A percentile compares a stretch with the other conserved stretches of the same genome.
Conservation (phyloP, 306 rosid genomes). For the Pterocarpus macrocarpus region DNA sequence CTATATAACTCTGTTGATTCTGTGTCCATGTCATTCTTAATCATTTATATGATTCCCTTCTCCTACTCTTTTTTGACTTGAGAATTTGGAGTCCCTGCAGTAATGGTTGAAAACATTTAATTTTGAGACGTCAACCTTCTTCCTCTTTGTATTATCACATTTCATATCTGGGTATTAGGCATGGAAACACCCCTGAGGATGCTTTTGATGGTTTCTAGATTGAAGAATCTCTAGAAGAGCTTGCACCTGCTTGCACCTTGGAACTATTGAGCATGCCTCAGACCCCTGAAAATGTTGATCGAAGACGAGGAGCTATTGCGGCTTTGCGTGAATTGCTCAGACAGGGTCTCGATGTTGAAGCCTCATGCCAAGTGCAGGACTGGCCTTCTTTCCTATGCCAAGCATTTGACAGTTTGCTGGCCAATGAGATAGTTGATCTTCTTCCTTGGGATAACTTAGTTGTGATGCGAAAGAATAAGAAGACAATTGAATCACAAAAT, state of each 20-base stretch:
- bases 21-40: conserved; percentile 28
- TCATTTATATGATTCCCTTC: conserved; percentile 22
- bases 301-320: conserved; percentile 90
- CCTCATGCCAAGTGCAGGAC: conserved; percentile 86
- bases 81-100: background rate
- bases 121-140: conserved; percentile 13
- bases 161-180: conserved; percentile 32
- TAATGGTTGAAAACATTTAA: conserved; percentile 13
- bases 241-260: conserved; percentile 96
- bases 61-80: background rate
- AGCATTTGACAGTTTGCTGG: conserved; percentile 76
- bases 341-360: conserved; percentile 94
- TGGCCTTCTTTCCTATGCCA: conserved; percentile 95
- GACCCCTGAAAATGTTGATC: conserved; percentile 73
- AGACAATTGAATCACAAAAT: conserved; percentile 94
- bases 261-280: conserved; percentile 84
- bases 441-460: conserved; percentile 91
- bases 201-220: conserved; percentile 64
- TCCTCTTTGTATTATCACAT: conserved; percentile 15
- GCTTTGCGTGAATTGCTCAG: conserved; percentile 94
- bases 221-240: conserved; percentile 99
- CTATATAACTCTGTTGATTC: conserved; percentile 16
- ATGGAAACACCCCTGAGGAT: conserved; percentile 43
- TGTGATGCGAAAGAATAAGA: conserved; percentile 82
- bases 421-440: conserved; percentile 89